Evolutionary conservation across 73 alveolate genomes (phyloP).

Genomic region (Tetrahymena malaccensis): DNA sequence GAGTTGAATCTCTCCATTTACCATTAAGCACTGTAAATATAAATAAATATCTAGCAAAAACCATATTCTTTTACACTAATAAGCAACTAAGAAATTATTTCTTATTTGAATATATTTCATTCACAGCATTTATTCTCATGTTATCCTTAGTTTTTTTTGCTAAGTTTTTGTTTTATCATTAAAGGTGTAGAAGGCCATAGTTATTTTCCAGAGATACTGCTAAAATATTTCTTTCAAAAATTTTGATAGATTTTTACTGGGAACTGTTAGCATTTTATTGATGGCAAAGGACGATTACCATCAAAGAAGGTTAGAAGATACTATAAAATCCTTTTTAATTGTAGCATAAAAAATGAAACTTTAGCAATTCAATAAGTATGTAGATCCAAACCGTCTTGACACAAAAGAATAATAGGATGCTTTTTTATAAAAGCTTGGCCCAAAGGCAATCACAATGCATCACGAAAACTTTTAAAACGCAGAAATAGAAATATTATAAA

Average conservation of each 20-base stretch:
- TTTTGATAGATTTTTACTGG: neutral
- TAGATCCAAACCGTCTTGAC: neutral
- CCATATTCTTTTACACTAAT: neutral
- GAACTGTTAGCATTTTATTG: neutral
- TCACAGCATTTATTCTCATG: neutral
- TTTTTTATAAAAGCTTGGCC: neutral
- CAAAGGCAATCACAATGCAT: neutral
- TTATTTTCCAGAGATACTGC: neutral
- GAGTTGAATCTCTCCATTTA: neutral
- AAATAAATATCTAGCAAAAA: neutral
- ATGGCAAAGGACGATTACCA: neutral
- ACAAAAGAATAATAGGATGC: neutral
- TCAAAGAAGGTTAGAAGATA: neutral
- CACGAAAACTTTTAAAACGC: neutral
- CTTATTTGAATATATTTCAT: too few relatives aligned
- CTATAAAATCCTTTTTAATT: neutral
- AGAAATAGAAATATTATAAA: neutral
- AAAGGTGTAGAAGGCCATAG: neutral
- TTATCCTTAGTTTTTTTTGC: too few relatives aligned
- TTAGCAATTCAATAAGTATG: neutral
- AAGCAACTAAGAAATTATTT: too few relatives aligned
- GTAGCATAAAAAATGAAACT: neutral
- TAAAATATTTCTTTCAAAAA: neutral
- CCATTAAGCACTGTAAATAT: neutral
- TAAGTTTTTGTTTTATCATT: too few relatives aligned